Base-by-base conservation (phyloP, 306 rosid species). In the Prunus padus region DNA sequence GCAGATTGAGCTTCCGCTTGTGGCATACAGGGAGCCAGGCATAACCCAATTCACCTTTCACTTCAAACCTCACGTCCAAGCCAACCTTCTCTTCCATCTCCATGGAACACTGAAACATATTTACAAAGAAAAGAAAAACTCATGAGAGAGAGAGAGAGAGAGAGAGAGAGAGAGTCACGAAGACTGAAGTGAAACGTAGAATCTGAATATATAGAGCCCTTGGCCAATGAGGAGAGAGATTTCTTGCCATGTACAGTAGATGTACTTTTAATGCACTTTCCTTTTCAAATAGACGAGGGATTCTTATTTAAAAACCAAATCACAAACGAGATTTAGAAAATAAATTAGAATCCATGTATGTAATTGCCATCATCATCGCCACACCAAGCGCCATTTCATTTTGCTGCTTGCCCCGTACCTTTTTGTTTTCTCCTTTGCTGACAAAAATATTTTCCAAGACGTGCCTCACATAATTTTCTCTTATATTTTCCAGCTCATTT, bases 21-120 rank as follows among this genome's bases (percentile, higher is more conserved):
- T 73, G 82, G 85, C 85, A 77, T 82, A 82, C 84, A 76, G 80
- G 84, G 84, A 81, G 84, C 84, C 84, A 81, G 80, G 84, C 84
- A 81, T 76, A 76, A 76, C 67, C 42, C 54, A 19, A 45, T 23
- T 30, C 77, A 67, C 54, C 30, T 45, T 46, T 56, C 18, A 23
- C 60, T 63, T 45, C 55, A 8, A n/a, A 45, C 20, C 19, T 45
- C 28, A 16, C 14, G 22, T 18, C 59, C 14, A 52, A 40, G 5
- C 18, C 8, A 65, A 31, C 23, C 33, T 55, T 71, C 55, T 23
- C n/a, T n/a, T 65, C 8, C 9, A 8, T 37, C 30, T 33, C 20
- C 42, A 3, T 25, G 49, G n/a, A 3, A 11, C 66, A 7, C 13
- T 61, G 66, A 28, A 8, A 8, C 13, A n/a, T 16, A 20, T 10